Evolutionary conservation across 2,329 filamentous ascomycete species (phyloP).

Genomic region (Diaporthe sp.): DNA sequence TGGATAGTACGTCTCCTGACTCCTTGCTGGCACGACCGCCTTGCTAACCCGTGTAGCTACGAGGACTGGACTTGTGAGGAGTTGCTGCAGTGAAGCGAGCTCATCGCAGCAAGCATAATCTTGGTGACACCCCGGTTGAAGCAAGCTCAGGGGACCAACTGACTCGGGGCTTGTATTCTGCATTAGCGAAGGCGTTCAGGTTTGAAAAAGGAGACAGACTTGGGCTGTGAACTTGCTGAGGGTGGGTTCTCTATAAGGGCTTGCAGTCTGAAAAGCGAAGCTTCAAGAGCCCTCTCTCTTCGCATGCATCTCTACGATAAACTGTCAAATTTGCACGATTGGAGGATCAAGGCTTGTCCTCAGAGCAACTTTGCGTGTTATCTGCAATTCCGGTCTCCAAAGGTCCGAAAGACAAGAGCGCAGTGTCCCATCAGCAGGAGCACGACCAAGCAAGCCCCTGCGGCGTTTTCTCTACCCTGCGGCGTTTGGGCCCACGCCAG

Average conservation of each 20-base stretch:
- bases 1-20: conserved; percentile 80
- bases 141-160: conserved; percentile 32
- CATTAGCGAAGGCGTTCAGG: conserved; percentile 52
- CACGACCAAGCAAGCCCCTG: neutral
- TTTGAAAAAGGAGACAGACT: conserved; percentile 37
- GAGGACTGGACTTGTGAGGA: conserved; percentile 99
- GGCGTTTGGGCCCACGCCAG: neutral
- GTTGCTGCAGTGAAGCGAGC: conserved; percentile 71
- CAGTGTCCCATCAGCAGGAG: neutral
- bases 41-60: conserved; percentile 71
- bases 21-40: conserved; percentile 25
- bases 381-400: neutral
- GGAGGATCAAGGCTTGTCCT: conserved; percentile 6
- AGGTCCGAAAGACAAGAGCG: neutral
- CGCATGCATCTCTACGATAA: conserved; percentile 3
- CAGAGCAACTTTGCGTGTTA: neutral
- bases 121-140: conserved; percentile 29
- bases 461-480: neutral
- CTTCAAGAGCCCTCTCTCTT: neutral
- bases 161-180: conserved; percentile 41
- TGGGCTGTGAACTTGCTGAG: conserved; percentile 14
- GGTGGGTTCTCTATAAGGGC: neutral
- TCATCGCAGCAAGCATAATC: neutral
- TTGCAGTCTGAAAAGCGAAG: conserved; percentile 15
- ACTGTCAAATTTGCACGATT: neutral